A percentile compares a stretch with the other conserved stretches of the same genome.
These are phyloP conservation scores for Cercospora sp. DNA, from an alignment of 2,329 filamentous ascomycete species.

Conservation along the genomic window DNA sequence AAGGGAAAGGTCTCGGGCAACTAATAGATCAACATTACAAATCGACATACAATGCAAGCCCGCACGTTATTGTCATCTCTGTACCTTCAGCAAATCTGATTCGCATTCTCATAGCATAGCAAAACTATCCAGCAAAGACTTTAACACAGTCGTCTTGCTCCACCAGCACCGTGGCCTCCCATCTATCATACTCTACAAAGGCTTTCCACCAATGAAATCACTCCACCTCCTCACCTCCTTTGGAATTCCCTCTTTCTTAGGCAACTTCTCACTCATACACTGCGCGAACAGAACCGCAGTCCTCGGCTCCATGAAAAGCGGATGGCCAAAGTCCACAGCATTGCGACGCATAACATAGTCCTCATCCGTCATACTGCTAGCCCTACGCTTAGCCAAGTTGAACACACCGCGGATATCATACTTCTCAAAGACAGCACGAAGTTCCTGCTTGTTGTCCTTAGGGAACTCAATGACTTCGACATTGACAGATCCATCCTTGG, in stretches of 20 bases:
- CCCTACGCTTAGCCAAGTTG: slow-evolving; percentile 83
- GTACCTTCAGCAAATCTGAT: too few relatives aligned
- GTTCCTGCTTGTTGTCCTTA: slow-evolving; percentile 89
- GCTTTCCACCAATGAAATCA: slow-evolving; percentile 88
- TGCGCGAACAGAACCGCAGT: slow-evolving; percentile 94
- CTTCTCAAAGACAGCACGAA: slow-evolving; percentile 94
- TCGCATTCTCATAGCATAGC: too few relatives aligned
- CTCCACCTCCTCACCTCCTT: slow-evolving; percentile 92
- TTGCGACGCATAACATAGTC: slow-evolving; percentile 97
- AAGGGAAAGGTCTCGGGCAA: too few relatives aligned
- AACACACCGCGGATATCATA: slow-evolving; percentile 95
- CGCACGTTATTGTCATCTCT: too few relatives aligned
- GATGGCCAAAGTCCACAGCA: slow-evolving; percentile 96
- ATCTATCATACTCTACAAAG: slow-evolving; percentile 53
- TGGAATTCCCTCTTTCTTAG: slow-evolving; percentile 80
- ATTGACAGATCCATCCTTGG: slow-evolving; percentile 62
- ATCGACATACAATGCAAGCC: too few relatives aligned
- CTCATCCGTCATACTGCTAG: slow-evolving; percentile 81
- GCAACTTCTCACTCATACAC: slow-evolving; percentile 96
- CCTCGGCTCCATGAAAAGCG: slow-evolving; percentile 98
- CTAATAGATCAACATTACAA: too few relatives aligned
- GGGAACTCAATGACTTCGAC: slow-evolving; percentile 97
- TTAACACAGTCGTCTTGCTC: too few relatives aligned
- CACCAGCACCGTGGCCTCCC: too few relatives aligned
- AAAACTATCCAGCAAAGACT: too few relatives aligned